Evolutionary conservation across 352 stramenopile genomes (phyloP), one percentile per base, ranked within the genome.

Genomic region (Globisporangium perplexum): DNA sequence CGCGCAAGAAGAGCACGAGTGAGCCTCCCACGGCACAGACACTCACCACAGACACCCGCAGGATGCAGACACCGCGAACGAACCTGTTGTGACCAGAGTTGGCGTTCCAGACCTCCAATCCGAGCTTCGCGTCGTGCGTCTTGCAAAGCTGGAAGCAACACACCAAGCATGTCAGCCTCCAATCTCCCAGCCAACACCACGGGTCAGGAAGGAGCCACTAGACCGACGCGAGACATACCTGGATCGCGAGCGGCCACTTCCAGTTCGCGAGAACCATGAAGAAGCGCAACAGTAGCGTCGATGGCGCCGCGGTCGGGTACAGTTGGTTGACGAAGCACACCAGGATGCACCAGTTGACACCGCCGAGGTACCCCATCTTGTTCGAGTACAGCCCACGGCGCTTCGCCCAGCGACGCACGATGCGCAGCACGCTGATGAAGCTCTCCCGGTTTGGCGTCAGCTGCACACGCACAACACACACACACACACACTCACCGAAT

Each of bases 301-400:
- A 92, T 0, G 86, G 83, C 12, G 84, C 84, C 10, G 86, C 86
- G 4, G 81, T 93, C 23, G 86, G 86, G 66, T 95, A 95, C 49
- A 96, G 55, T 53, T 95, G 86, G 43, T 95, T 98, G 47, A 99
- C 90, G 49, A 97, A 98, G 60, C 90, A 97, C 24, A 98, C 95
- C 47, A 99, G 73, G 62, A 99, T 99, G 55, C 96, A 98, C 76
- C 85, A 99, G 71, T 99, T 99, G 20, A 99, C 91, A 62, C 97
- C 97, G 49, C 97, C 97, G 3, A 99, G 71, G 65, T 99, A 99
- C 11, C 97, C 97, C 71, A 99, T 93, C 60, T 98, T 98, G 82
- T 99, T 99, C 45, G 90, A 98, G 72, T 99, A 99, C 28, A 99
- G 65, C 24, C 97, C 97, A 26, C 98, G 72, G 33, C 79, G 73